Conservation (phyloP, 2,329 filamentous ascomycete species). For the Aspergillaceae sp. region DNA sequence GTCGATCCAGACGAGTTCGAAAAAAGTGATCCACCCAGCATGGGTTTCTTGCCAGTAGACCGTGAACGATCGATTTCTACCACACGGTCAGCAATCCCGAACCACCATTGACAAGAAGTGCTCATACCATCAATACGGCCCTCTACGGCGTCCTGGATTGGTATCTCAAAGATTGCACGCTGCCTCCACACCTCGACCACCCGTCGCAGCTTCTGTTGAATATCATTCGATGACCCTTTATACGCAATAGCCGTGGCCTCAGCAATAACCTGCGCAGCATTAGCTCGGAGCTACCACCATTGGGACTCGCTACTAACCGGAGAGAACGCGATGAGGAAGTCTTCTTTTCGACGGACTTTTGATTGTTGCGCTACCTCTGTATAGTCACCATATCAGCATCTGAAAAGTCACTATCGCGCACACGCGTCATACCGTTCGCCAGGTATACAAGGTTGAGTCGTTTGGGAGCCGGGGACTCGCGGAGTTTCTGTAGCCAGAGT, state of each 20-base stretch:
- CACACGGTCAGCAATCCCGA: slow-evolving; percentile 2
- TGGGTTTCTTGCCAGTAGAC: slow-evolving; percentile 45
- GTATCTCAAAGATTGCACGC: slow-evolving; percentile 69
- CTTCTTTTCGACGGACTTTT: slow-evolving; percentile 81
- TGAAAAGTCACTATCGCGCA: background rate
- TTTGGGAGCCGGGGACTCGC: slow-evolving; percentile 77
- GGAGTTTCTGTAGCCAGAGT: slow-evolving; percentile 82
- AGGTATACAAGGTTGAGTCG: slow-evolving; percentile 88
- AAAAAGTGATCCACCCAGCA: slow-evolving; percentile 63
- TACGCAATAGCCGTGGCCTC: slow-evolving; percentile 89
- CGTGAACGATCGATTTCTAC: slow-evolving; percentile 50
- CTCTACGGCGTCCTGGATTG: slow-evolving; percentile 75
- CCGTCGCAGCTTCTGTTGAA: slow-evolving; percentile 77
- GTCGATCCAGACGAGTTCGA: slow-evolving; percentile 49
- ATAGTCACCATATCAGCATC: slow-evolving; percentile 15
- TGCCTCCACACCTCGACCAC: slow-evolving; percentile 94
- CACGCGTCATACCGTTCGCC: slow-evolving; percentile 63
- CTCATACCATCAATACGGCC: slow-evolving; percentile 65
- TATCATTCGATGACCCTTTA: slow-evolving; percentile 74
- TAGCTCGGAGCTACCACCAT: slow-evolving; percentile 8
- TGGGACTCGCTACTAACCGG: slow-evolving; percentile 44
- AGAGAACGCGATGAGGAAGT: slow-evolving; percentile 86
- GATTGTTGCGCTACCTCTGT: slow-evolving; percentile 93
- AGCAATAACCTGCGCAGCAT: slow-evolving; percentile 55
- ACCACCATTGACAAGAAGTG: background rate